Evolutionary conservation across 495 filamentous ascomycete species (phyloP), one percentile per base, ranked within the genome.

Genomic region (Aspergillus coremiiformis): DNA sequence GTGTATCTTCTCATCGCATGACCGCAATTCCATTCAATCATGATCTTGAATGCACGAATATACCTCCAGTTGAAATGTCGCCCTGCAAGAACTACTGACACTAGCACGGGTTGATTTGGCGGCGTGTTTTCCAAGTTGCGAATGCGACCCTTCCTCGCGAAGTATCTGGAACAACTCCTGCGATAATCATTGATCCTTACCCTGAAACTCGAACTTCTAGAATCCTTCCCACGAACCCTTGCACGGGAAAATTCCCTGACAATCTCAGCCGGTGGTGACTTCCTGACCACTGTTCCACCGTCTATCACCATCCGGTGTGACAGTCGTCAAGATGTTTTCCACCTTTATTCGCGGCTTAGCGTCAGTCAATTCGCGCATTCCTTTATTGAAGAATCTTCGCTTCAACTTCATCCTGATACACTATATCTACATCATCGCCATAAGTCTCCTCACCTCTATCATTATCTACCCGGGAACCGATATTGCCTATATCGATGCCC

Each of bases 381-480:
- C 71, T 19, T 49, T 70, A 23, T 10, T 72, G 27, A 70, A 64
- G 47, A 33, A 80, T 47, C 74, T 83, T 8, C 81, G 81, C 49
- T 79, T 94, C 62, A 92, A 88, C 64, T 96, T 95, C 63, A 91
- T 95, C 37, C 80, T 87, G 5, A 70, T 85, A 10, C 91, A 96
- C 61, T 96, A 97, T 66, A 70, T 83, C 46, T 96, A 89, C 66
- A 81, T 99, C 46, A 78, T 95, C 20, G 67, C 71, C 42, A 75
- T 84, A 63, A 74, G 69, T 1, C 65, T 99, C 29, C 14, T 89
- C 39, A 84, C 83, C 5, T 95, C 90, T 2, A 64, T 96, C 52
- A 72, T 96, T 9, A 59, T 97, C 14, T 96, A 78, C 53, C 74
- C 78, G n/a, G 66, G 63, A 12, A 76, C 75, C 14, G 60, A 78